Base-by-base conservation (phyloP, 805 yeast genomes). In the Candida caryicola region DNA sequence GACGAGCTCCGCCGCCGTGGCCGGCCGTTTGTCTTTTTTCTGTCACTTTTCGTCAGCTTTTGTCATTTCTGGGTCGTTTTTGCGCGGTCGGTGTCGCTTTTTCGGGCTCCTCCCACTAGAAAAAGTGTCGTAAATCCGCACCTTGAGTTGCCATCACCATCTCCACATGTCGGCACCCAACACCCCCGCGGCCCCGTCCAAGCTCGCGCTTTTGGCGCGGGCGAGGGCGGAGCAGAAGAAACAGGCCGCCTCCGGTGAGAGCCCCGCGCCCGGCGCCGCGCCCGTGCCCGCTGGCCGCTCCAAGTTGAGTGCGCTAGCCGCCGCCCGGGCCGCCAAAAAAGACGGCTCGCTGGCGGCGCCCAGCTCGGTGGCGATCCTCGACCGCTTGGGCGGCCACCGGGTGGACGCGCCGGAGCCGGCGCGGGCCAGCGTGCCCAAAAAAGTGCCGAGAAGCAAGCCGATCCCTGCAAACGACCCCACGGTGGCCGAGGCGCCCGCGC, bases 141-240 rank as follows among this genome's bases (percentile, higher is more conserved):
- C n/a, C n/a, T n/a, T n/a, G n/a, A n/a, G n/a, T n/a, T n/a, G n/a
- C n/a, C n/a, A n/a, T 10, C 25, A 21, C 25, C 25, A 21, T 21
- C 9, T 21, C 25, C 9, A 21, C 25, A 21, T 21, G n/a, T n/a
- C n/a, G n/a, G n/a, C 16, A 27, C 30, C 15, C 14, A n/a, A 27
- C 6, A n/a, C 13, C 6, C 16, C 16, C 13, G 7, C 26, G 25
- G 12, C 27, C 10, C n/a, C 16, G 18, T 21, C 25, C 7, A 74
- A 73, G 46, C 53, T 76, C 33, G 71, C 76, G 28, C 64, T 64
- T 23, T 57, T 77, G 48, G 79, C 79, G n/a, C 68, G 65, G 46
- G 60, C 66, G 30, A 61, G 72, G 40, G 46, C 46, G 27, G 32
- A 34, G n/a, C 14, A 23, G 29, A n/a, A 12, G n/a, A 14, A 8